Evolutionary conservation across 176 grass and related monocot species (phyloP), one percentile per base, ranked within the genome.

Genomic region (Aegilops sharonensis): DNA sequence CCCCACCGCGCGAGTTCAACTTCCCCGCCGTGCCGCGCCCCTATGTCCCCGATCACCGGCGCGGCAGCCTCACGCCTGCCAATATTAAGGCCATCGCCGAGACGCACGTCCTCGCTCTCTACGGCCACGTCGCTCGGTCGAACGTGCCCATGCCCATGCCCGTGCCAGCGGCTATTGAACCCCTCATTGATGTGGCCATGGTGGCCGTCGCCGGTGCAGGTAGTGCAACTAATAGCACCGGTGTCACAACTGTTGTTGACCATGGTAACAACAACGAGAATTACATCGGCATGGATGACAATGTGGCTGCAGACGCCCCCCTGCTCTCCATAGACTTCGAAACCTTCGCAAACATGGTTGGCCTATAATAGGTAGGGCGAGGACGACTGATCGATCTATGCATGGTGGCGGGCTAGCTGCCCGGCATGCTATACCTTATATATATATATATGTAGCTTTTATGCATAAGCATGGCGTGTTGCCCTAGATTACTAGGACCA

Each of bases 61-160:
- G 67, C 67, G 4, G 3, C 14, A 17, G 11, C 2, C 85, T 91
- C 68, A 68, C 75, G 5, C 6, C 12, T 15, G 8, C 13, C 34
- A 75, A 60, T 60, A 43, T 91, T 32, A 91, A 79, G 85, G 80
- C 43, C 24, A 80, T 91, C 75, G 60, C 89, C 3, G 81, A 74
- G 9, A 65, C 25, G 30, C 56, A 87, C 35, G 85, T 34, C 3
- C 43, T 9, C 8, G 25, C 9, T 8, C 18, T 64, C 39, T 12
- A 73, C 20, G 27, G 0, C 71, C 45, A 27, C 13, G 37, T 11
- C 83, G 59, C 63, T 66, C 40, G 30, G 9, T 24, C 50, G 5
- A 54, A 54, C 50, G 50, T 54, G 50, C 12, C 12, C 12, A 1
- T 14, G 45, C 45, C 45, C 45, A 48, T 48, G 45, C 79, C 69